A percentile compares a stretch with the other conserved stretches of the same genome.
These are phyloP conservation scores for Rosa persica DNA, from an alignment of 306 rosid genomes.

Conservation along the genomic window DNA sequence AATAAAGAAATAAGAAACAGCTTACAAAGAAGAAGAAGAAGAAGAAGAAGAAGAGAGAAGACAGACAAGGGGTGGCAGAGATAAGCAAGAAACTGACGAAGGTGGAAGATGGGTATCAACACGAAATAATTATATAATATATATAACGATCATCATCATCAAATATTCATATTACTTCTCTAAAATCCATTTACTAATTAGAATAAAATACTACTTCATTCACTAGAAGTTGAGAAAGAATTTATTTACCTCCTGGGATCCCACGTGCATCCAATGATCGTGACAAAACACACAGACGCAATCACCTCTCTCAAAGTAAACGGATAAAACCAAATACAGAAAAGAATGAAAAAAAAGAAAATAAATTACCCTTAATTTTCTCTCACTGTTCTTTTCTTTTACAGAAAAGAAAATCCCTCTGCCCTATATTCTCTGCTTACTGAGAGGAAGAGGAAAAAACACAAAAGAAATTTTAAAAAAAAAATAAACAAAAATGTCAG, in stretches of 20 bases:
- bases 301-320: constrained; percentile 26
- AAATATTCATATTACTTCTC: constrained; percentile 9
- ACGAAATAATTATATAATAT: constrained; percentile 32
- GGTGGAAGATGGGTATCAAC: constrained; percentile 45
- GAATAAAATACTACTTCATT: constrained; percentile 20
- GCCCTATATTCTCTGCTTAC: constrained; percentile 37
- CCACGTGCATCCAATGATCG: constrained; percentile 63
- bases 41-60: constrained; percentile 27
- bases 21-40: constrained; percentile 28
- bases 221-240: constrained; percentile 31
- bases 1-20: constrained; percentile 8
- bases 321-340: constrained; percentile 13
- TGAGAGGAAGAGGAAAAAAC: constrained; percentile 12
- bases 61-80: constrained; percentile 36
- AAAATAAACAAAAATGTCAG: background rate
- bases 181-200: constrained; percentile 28
- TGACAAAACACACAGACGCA: constrained; percentile 38
- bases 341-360: background rate
- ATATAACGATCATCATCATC: constrained; percentile 8
- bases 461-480: background rate
- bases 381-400: constrained; percentile 2
- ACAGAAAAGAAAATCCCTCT: constrained; percentile 17
- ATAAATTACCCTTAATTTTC: background rate
- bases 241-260: constrained; percentile 38
- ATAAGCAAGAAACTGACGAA: constrained; percentile 51